Evolutionary conservation across 441 rosid species (phyloP), one percentile per base, ranked within the genome.

Genomic region (Gossypium laxum): DNA sequence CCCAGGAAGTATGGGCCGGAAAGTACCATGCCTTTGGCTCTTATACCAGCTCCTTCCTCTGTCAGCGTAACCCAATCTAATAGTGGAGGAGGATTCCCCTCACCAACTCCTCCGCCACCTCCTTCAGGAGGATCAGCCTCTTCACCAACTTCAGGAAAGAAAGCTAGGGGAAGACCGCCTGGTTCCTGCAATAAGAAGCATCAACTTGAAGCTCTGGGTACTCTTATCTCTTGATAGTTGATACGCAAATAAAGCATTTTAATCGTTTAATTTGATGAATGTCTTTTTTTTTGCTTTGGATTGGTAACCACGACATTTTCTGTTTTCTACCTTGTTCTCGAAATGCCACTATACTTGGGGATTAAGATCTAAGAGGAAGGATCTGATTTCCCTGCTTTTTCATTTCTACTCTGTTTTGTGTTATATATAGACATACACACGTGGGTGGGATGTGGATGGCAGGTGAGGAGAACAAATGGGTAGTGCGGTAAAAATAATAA

Each of bases 1-100:
- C 98, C 96, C 4, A 88, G 96, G 77, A 93, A 87, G 80, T 89
- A 93, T 54, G 91, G 84, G 8, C 91, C 96, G 1, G 92, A 84
- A 17, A 85, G 87, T 50, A 71, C 83, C 54, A 81, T 85, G 81
- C 75, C 91, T 0, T 47, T 88, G 75, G 85, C 79, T 67, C 71
- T 86, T 22, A 72, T 43, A 0, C 73, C 90, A 6, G 63, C 82
- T 15, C 69, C 86, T 19, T 70, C 81, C 1, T 21, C 80, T 58
- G 72, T 52, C 41, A 43, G 74, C 18, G 58, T 68, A 0, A 48
- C 75, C 11, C 84, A 78, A 12, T 64, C 89, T 6, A 67, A 70
- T 5, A 79, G 79, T 0, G 80, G 77, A 19, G 79, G 75, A 15
- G 85, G 78, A 65, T 75, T 76, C 59, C 48, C 80, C 24, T 74